Conservation (phyloP, 805 yeast genomes). For the Pichia sporocuriosa region DNA sequence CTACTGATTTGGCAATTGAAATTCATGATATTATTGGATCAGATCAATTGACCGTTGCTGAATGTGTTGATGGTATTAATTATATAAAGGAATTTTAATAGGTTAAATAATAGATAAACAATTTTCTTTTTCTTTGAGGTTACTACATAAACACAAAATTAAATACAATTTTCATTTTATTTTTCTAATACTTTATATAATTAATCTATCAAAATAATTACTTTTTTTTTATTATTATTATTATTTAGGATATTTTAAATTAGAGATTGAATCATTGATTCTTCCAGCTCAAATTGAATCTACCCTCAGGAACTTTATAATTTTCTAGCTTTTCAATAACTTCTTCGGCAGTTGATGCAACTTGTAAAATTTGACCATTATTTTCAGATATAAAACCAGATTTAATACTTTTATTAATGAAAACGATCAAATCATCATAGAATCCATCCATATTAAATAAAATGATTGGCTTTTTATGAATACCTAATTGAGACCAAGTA, state of each 20-base stretch:
- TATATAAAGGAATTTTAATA: conserved; percentile 38
- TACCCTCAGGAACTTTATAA: conserved; percentile 63
- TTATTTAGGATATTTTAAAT: not conserved
- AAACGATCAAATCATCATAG: conserved; percentile 60
- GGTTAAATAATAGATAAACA: not conserved
- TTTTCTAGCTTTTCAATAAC: conserved; percentile 55
- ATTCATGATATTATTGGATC: conserved; percentile 48
- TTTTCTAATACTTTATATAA: too few species aligned
- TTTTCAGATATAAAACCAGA: conserved; percentile 62
- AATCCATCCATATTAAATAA: conserved; percentile 75
- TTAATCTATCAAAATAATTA: too few species aligned
- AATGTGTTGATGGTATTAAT: conserved; percentile 64
- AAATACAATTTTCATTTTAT: too few species aligned
- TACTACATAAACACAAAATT: too few species aligned
- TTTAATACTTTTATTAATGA: conserved; percentile 51
- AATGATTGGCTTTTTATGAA: conserved; percentile 76
- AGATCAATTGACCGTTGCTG: conserved; percentile 69
- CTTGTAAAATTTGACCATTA: conserved; percentile 61
- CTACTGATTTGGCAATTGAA: conserved; percentile 64
- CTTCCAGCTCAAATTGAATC: conserved; percentile 69
- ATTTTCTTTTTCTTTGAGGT: not conserved
- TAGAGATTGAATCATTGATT: conserved; percentile 19
- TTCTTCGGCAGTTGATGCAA: conserved; percentile 63
- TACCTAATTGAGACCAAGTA: conserved; percentile 87
- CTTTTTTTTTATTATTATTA: not conserved